Percentiles rank a stretch among this genome's conserved stretches.
Conservation (phyloP, 352 stramenopile species). For the Phytophthora brassicae region DNA sequence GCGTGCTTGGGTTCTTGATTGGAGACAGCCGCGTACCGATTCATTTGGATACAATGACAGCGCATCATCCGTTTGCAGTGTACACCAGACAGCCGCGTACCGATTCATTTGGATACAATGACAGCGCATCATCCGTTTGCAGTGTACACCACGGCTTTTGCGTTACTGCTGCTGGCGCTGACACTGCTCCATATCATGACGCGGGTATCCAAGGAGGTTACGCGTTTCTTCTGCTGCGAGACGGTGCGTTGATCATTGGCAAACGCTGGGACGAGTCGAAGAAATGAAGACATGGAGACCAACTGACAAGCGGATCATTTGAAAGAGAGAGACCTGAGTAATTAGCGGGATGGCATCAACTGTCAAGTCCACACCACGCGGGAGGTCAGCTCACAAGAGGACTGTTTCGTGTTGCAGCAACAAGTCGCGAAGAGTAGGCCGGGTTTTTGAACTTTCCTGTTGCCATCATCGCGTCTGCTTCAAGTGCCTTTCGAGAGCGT, state of each 20-base stretch:
- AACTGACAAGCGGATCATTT: slow-evolving; percentile 17
- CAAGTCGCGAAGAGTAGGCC: neutral
- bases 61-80: slow-evolving; percentile 27
- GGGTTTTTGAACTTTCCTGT: slow-evolving; percentile 16
- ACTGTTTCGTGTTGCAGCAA: slow-evolving; percentile 18
- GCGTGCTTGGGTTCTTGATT: slow-evolving; percentile 38
- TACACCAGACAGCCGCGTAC: slow-evolving; percentile 28
- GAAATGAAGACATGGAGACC: neutral
- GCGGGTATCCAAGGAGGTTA: slow-evolving; percentile 45
- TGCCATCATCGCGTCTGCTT: slow-evolving; percentile 25
- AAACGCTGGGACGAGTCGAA: slow-evolving; percentile 27
- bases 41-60: slow-evolving; percentile 21
- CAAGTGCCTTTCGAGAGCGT: slow-evolving; percentile 24
- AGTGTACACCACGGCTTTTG: slow-evolving; percentile 36
- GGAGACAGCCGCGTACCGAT: slow-evolving; percentile 30
- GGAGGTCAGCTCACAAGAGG: slow-evolving; percentile 7
- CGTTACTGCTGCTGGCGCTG: slow-evolving; percentile 33
- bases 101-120: slow-evolving; percentile 24
- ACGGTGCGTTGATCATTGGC: slow-evolving; percentile 17
- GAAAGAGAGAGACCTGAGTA: slow-evolving; percentile 21
- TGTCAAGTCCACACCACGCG: slow-evolving; percentile 5
- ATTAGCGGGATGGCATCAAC: slow-evolving; percentile 20
- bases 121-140: slow-evolving; percentile 27
- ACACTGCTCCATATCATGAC: slow-evolving; percentile 44
- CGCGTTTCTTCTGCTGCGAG: slow-evolving; percentile 61